Evolutionary conservation across 257 asterid genomes (phyloP).

Genomic region (Craterostigma plantagineum): DNA sequence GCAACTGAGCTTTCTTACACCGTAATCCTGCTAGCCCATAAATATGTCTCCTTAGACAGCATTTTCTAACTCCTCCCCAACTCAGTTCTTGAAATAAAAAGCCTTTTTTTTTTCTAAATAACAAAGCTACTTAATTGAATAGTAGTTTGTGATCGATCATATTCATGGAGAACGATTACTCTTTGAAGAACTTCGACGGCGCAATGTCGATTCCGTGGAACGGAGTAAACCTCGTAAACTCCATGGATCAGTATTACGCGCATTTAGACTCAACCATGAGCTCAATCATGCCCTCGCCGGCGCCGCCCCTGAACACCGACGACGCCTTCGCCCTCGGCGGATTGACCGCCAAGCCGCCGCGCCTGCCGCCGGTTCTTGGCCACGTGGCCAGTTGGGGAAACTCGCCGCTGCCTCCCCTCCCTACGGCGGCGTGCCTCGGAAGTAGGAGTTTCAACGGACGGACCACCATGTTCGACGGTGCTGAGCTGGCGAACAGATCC

Average conservation of each 20-base stretch:
- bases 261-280: conserved; percentile 29
- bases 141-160: neutral
- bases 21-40: neutral
- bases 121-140: no score
- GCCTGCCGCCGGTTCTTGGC: conserved; percentile 13
- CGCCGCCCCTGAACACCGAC: neutral
- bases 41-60: no score
- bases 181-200: conserved; percentile 25
- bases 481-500: conserved; percentile 18
- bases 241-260: conserved; percentile 21
- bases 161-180: conserved; percentile 59
- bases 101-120: no score
- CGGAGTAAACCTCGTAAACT: conserved; percentile 14
- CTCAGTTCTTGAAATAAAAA: no score
- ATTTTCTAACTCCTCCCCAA: no score
- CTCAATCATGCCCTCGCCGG: no score
- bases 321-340: conserved; percentile 30
- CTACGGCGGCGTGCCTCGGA: conserved; percentile 59
- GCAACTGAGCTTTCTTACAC: no score
- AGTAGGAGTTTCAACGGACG: conserved; percentile 63
- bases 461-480: conserved; percentile 12
- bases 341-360: conserved; percentile 40
- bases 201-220: conserved; percentile 32
- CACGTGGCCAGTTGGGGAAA: no score
- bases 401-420: conserved; percentile 11